Percentiles rank a stretch among this genome's conserved stretches.
Evolutionary conservation across 164 flowering plant species (phyloP).

Genomic region (Vitis labrusca): DNA sequence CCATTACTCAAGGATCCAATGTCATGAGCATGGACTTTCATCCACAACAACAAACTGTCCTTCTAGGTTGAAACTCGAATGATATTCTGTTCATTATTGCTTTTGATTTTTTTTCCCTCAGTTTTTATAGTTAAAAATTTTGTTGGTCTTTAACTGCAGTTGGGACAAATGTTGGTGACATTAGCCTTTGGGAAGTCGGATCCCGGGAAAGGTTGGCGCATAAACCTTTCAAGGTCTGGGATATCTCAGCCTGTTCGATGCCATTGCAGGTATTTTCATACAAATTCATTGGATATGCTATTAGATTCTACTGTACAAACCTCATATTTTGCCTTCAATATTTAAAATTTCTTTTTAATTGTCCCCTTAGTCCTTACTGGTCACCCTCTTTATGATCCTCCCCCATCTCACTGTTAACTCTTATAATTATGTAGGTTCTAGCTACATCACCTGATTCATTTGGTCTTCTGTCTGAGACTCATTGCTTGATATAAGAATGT

Average conservation of each 20-base stretch:
- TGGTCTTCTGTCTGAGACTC: too few relatives aligned
- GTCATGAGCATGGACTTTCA: constrained; percentile 91
- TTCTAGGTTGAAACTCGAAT: constrained; percentile 48
- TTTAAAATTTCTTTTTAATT: neutral
- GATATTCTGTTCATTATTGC: neutral
- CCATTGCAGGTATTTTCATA: constrained; percentile 35
- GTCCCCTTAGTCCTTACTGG: neutral
- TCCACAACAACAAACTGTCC: constrained; percentile 69
- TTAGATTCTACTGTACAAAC: too few relatives aligned
- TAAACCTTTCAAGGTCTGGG: constrained; percentile 54
- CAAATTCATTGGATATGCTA: too few relatives aligned
- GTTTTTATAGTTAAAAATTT: neutral
- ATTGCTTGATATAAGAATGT: too few relatives aligned
- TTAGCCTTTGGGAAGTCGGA: constrained; percentile 68
- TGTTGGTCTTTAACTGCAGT: constrained; percentile 19
- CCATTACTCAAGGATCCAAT: constrained; percentile 63
- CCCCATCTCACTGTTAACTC: too few relatives aligned
- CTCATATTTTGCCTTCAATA: neutral
- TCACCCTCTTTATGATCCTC: too few relatives aligned
- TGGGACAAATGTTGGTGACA: constrained; percentile 72
- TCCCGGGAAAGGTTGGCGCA: constrained; percentile 43
- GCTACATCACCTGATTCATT: too few relatives aligned
- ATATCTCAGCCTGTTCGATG: constrained; percentile 36
- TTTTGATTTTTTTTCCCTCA: neutral
- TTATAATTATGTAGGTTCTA: too few relatives aligned